Base-by-base conservation (phyloP, 306 rosid genomes). In the Dryas drummondii region DNA sequence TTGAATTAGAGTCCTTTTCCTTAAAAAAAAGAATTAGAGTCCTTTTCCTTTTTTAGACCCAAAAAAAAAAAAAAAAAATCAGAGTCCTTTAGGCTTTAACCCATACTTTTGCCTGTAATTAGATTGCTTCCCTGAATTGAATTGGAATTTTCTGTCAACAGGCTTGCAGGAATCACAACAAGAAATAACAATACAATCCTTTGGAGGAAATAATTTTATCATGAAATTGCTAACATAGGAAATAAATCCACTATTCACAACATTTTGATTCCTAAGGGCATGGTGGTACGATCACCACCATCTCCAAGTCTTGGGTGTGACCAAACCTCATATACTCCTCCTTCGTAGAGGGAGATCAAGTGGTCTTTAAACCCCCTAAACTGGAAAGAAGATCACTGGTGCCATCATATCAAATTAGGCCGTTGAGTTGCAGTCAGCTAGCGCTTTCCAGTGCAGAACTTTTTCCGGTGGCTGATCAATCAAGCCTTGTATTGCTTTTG, bases 401-500 rank as follows among this genome's bases (percentile, higher is more conserved):
- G 22, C 53, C 12, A 71, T 52, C 49, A 50, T 53, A 75, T 65
- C 66, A 7, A 32, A 11, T 59, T 42, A 44, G 45, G 83, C 62
- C 9, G 75, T 75, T 59, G 83, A 72, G 47, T 42, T 58, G 77
- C 47, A 45, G 74, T 22, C 48, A 7, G 55, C 19, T 15, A 74
- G 69, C 67, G 6, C 65, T 81, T 32, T 70, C 73, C 40, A 48
- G 72, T 61, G 71, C 59, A 37, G 61, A 72, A 41, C 69, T n/a
- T 53, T 60, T 55, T 72, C 59, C 0, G 66, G 74, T 54, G 14
- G 77, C 70, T 74, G 65, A 64, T 73, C 78, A 42, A 73, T 80
- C 68, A 75, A 56, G 75, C 71, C 88, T 67, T 67, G 83, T 37
- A 70, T 77, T 77, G 82, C 61, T 76, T 80, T 73, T 74, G 49